Evolutionary conservation across 768 basidiomycete genomes (phyloP), one percentile per base, ranked within the genome.

Genomic region (Gautieria morchelliformis): DNA sequence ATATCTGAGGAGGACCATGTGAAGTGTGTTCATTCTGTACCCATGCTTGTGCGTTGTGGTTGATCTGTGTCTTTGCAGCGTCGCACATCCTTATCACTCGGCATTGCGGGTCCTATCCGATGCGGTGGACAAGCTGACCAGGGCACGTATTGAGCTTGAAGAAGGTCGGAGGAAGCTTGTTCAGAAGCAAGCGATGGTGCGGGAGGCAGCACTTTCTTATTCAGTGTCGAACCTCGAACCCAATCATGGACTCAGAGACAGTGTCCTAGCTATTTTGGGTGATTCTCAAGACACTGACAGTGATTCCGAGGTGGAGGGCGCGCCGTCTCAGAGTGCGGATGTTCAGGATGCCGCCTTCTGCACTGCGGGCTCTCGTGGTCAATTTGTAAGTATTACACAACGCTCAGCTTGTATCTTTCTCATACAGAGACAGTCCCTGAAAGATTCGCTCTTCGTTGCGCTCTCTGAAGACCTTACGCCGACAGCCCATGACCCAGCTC

Each of bases 81-180:
- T 75, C 33, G 67, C 61, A 27, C 78, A 83, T 63, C 82, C 87
- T 1, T 87, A 87, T 61, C 83, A 87, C 61, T 72, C 81, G 1
- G 78, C 84, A 2, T 64, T 92, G 15, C 81, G 89, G 20, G 75
- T 83, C 5, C 70, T 93, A 17, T 90, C 89, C 0, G 78, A 80
- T 1, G 84, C 87, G 1, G 69, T 87, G 10, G 72, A 81, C 52
- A 80, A 76, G 56, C 65, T 89, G 15, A 74, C 82, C 17, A 74
- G 75, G 58, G 79, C 70, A 1, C 71, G 83, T 37, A 59, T 78
- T 51, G 87, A 89, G 62, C 71, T 92, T 51, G 87, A 90, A 67
- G 79, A 82, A 56, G 75, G 70, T 32, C 71, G 82, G 40, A 73
- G 69, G 32, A 52, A 71, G 2, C 61, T 89, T 46, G 66, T 75